A percentile compares a stretch with the other conserved stretches of the same genome.
These are phyloP conservation scores for Penicillium daleae DNA, from an alignment of 495 filamentous ascomycete species.

Conservation along the genomic window DNA sequence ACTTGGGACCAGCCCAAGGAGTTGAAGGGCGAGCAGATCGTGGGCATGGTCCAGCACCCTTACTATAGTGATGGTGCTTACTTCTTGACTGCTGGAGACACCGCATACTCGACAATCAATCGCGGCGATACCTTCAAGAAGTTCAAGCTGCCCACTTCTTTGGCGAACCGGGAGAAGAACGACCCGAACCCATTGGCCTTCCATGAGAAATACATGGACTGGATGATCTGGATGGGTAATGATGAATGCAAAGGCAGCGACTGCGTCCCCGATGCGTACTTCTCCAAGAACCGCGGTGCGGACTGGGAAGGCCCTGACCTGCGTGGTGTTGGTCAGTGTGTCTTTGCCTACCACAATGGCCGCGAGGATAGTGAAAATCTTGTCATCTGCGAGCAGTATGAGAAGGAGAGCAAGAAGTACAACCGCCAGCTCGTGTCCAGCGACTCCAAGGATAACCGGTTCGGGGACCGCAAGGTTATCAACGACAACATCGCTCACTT, in stretches of 20 bases:
- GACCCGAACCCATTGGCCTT: constrained; percentile 64
- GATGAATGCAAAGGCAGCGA: constrained; percentile 54
- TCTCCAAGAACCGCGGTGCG: constrained; percentile 73
- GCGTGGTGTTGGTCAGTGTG: constrained; percentile 72
- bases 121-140: constrained; percentile 67
- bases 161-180: constrained; percentile 33
- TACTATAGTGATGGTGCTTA: constrained; percentile 83
- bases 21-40: constrained; percentile 63
- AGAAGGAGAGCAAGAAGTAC: constrained; percentile 60
- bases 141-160: constrained; percentile 62
- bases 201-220: constrained; percentile 79
- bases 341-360: constrained; percentile 74
- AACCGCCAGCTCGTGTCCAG: constrained; percentile 72
- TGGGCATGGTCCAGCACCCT: constrained; percentile 70
- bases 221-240: constrained; percentile 87
- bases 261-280: constrained; percentile 73
- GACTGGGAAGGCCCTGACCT: constrained; percentile 77
- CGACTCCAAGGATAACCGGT: constrained; percentile 60
- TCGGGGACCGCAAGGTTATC: constrained; percentile 59
- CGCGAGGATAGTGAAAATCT: constrained; percentile 63
- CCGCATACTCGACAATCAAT: constrained; percentile 77
- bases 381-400: constrained; percentile 78
- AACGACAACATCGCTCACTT: constrained; percentile 78
- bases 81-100: constrained; percentile 70
- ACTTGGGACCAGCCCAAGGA: constrained; percentile 66